Evolutionary conservation across 225 moss, liverwort and hornwort genomes (phyloP).

Genomic region (Lunularia cruciata): DNA sequence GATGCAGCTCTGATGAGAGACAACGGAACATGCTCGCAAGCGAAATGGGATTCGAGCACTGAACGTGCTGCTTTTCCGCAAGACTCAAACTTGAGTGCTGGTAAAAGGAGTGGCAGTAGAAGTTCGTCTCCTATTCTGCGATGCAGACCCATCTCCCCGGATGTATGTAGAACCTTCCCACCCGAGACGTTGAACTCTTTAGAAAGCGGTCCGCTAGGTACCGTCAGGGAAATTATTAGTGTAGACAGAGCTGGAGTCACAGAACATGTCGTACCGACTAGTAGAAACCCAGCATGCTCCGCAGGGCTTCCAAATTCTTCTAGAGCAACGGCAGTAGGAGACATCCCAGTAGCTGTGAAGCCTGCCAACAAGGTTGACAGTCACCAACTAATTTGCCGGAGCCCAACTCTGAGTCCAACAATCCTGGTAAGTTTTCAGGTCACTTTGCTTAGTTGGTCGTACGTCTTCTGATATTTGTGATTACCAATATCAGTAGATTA

Average conservation of each 20-base stretch:
- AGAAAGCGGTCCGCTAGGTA: neutral
- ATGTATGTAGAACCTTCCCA: neutral
- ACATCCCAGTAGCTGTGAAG: neutral
- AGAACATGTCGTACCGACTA: neutral
- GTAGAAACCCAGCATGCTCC: neutral
- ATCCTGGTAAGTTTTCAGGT: neutral
- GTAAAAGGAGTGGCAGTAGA: slow-evolving; percentile 18
- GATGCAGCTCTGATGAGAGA: slow-evolving; percentile 8
- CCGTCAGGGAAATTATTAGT: neutral
- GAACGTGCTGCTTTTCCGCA: neutral
- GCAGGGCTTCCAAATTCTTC: neutral
- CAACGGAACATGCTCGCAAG: neutral
- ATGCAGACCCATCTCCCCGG: slow-evolving; percentile 21
- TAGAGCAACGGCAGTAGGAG: neutral
- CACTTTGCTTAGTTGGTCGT: no score
- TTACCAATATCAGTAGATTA: no score
- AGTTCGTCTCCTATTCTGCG: slow-evolving; percentile 13
- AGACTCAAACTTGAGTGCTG: neutral
- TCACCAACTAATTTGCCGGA: neutral
- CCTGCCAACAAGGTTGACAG: neutral
- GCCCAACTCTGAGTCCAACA: neutral
- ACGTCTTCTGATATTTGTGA: no score
- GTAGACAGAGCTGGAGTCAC: neutral
- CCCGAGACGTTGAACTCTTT: neutral
- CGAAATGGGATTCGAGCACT: slow-evolving; percentile 15